A percentile compares a stretch with the other conserved stretches of the same genome.
Conservation (phyloP, 306 rosid genomes). For the Prunus mongolica region DNA sequence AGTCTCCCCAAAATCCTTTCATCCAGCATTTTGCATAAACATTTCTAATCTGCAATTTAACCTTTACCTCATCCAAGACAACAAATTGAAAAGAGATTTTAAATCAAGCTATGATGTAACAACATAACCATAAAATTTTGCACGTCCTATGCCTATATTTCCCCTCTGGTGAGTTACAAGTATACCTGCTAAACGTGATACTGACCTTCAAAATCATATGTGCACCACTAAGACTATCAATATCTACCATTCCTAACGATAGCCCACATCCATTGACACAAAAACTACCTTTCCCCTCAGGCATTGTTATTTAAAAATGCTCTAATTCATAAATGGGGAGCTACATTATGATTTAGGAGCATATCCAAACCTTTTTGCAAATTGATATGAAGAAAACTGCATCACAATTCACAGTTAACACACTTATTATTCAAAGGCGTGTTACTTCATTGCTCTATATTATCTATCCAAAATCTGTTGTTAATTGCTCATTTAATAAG, state of each 20-base stretch:
- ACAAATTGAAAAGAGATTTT: neutral
- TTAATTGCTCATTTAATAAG: neutral
- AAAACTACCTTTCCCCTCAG: neutral
- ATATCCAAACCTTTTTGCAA: neutral
- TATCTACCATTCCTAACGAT: neutral
- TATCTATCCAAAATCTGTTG: neutral
- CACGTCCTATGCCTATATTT: neutral
- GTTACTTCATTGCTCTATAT: neutral
- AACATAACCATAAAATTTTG: neutral
- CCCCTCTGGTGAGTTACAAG: neutral
- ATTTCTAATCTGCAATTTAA: neutral
- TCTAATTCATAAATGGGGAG: neutral
- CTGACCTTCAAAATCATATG: neutral
- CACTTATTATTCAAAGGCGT: too few species aligned
- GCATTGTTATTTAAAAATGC: neutral
- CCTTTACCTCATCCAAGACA: neutral
- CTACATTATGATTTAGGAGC: neutral
- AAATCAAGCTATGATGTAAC: neutral
- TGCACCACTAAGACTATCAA: neutral
- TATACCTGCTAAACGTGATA: neutral
- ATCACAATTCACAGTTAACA: neutral
- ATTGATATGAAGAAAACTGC: neutral
- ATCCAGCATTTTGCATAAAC: neutral
- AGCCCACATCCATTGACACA: neutral
- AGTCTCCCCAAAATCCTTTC: neutral